Base-by-base conservation (phyloP, 352 stramenopile species). In the Phytophthora sp. region DNA sequence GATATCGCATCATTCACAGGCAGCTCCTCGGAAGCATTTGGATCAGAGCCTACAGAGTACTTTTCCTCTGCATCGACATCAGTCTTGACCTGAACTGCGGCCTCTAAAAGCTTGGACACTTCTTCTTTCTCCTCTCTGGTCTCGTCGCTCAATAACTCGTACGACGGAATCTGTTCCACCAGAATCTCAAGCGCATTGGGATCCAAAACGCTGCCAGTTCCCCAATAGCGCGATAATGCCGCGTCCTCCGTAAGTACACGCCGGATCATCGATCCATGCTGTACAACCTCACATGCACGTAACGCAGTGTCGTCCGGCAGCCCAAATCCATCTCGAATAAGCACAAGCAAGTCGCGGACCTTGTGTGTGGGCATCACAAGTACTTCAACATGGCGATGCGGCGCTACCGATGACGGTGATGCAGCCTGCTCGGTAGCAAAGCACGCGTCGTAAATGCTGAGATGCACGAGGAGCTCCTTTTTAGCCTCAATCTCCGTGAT, bases 401-500 rank as follows among this genome's bases (percentile, higher is more conserved):
- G 54, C 11, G 57, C 51, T 8, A 59, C 44, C 7, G 82, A 66
- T 1, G 73, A 63, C n/a, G 54, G 69, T 1, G 69, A 65, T 7
- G 86, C 75, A 41, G 49, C 29, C 53, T 73, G 52, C 15, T 75
- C 66, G 0, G 61, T 73, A 2, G 80, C 73, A 46, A 95, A 93
- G 23, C 73, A 84, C 18, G 79, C 77, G 56, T 91, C 88, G 67
- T 94, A 93, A 38, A 88, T 79, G 60, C 86, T 94, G 21, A 93
- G 67, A 56, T 91, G 84, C 20, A 96, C 79, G 3, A 78, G 16
- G 12, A 94, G 65, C 58, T 93, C 81, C 55, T 91, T 93, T 72
- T 94, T 95, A 1, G 84, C 82, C 62, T 96, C 88, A 45, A 96
- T 87, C 57, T 94, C 85, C 1, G 84, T 92, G 71, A 96, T 94